phyloP scores from a whole-genome alignment of 2,329 filamentous ascomycete species.

The Penicillium sp. region DNA sequence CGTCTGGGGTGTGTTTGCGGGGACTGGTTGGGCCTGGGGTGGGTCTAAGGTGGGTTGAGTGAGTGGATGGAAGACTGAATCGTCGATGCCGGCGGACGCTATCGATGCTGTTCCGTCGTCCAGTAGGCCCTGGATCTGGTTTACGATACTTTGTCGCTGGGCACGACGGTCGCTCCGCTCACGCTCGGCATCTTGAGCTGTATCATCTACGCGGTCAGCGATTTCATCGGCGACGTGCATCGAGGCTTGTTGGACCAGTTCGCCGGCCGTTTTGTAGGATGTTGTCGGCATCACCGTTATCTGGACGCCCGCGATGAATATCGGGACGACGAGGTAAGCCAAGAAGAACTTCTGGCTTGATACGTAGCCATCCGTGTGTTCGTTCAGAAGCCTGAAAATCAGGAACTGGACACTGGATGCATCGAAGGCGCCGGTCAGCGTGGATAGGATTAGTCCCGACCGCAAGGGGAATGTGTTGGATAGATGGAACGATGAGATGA shows the following conservation, averaged over 20 bases:
- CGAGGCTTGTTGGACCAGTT: constrained; percentile 73
- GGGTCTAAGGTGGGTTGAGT: not conserved
- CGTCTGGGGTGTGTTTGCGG: constrained; percentile 5
- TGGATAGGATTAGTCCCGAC: constrained; percentile 74
- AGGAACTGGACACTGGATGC: constrained; percentile 77
- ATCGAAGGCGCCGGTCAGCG: constrained; percentile 80
- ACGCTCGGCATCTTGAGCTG: constrained; percentile 51
- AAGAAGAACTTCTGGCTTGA: constrained; percentile 69
- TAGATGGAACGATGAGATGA: constrained; percentile 79
- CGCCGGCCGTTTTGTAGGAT: constrained; percentile 81
- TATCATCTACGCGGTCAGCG: constrained; percentile 56
- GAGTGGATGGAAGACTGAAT: constrained; percentile 14
- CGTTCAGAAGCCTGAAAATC: constrained; percentile 68
- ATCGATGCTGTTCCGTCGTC: constrained; percentile 43
- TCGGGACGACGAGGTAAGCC: constrained; percentile 67
- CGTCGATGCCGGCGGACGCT: constrained; percentile 10
- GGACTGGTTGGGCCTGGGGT: not conserved
- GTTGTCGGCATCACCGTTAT: constrained; percentile 69
- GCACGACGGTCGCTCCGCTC: constrained; percentile 56
- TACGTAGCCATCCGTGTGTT: constrained; percentile 57
- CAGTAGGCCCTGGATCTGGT: constrained; percentile 71
- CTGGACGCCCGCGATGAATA: constrained; percentile 64
- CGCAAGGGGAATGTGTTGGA: constrained; percentile 78
- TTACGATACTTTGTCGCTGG: constrained; percentile 62
- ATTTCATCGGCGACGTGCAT: constrained; percentile 53